Percentiles rank a stretch among this genome's conserved stretches.
phyloP scores from a whole-genome alignment of 768 basidiomycete species.

The Boletus pseudo-olivaceus region DNA sequence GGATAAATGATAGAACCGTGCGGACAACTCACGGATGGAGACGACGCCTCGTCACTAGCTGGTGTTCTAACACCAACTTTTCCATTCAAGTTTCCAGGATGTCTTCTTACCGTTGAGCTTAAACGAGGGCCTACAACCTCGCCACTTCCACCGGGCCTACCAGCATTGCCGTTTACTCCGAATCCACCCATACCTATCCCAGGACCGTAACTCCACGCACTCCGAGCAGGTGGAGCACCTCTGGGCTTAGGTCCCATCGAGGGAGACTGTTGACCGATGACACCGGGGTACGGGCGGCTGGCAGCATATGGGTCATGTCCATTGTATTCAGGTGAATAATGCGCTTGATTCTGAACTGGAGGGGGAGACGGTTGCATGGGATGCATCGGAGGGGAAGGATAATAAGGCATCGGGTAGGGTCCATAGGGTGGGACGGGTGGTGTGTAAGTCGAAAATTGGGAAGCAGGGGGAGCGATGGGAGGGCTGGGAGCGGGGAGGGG shows the following conservation, averaged over 20 bases:
- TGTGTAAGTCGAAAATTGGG: slow-evolving; percentile 33
- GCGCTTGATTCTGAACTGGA: slow-evolving; percentile 24
- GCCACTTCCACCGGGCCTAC: slow-evolving; percentile 27
- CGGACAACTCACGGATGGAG: slow-evolving; percentile 61
- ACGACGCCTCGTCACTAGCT: slow-evolving; percentile 71
- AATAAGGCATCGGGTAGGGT: slow-evolving; percentile 34
- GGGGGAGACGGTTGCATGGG: slow-evolving; percentile 26
- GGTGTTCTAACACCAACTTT: slow-evolving; percentile 57
- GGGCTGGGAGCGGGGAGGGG: slow-evolving; percentile 32
- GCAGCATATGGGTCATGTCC: slow-evolving; percentile 24
- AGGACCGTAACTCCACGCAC: slow-evolving; percentile 71
- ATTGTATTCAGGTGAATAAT: slow-evolving; percentile 30
- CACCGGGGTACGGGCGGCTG: slow-evolving; percentile 27
- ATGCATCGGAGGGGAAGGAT: slow-evolving; percentile 31
- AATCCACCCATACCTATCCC: slow-evolving; percentile 51
- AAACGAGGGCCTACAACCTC: slow-evolving; percentile 67
- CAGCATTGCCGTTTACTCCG: slow-evolving; percentile 28
- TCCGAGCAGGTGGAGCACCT: slow-evolving; percentile 41
- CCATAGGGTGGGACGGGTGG: slow-evolving; percentile 32
- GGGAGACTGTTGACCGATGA: slow-evolving; percentile 30
- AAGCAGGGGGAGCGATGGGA: slow-evolving; percentile 28
- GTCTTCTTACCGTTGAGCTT: slow-evolving; percentile 47
- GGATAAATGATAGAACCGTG: background rate
- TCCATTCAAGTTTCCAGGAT: slow-evolving; percentile 46
- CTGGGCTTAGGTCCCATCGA: slow-evolving; percentile 26